phyloP scores from a whole-genome alignment of 2,329 filamentous ascomycete species.

The Penicillium sp. region DNA sequence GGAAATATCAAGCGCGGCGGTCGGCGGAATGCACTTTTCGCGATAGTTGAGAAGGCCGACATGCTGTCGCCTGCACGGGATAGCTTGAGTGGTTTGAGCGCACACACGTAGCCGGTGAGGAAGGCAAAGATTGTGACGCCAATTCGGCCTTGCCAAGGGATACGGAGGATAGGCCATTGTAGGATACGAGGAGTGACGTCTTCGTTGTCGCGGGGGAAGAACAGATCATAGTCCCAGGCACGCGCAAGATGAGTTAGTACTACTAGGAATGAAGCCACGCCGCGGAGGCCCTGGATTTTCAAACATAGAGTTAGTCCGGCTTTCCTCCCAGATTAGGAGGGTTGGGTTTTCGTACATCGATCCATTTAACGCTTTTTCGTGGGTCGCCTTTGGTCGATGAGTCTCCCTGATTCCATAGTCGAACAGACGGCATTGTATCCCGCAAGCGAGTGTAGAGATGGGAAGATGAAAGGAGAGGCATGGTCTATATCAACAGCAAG shows the following conservation, averaged over 20 bases:
- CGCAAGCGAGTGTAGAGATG: constrained; percentile 19
- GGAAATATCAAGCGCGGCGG: constrained; percentile 53
- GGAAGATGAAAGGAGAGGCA: constrained; percentile 10
- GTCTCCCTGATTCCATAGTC: constrained; percentile 21
- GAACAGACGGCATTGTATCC: constrained; percentile 15
- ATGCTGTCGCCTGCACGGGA: constrained; percentile 47
- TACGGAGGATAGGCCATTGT: constrained; percentile 54
- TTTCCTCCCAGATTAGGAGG: too few species aligned
- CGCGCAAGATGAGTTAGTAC: constrained; percentile 53
- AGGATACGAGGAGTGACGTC: constrained; percentile 46
- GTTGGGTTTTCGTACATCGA: constrained; percentile 60
- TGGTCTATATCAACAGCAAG: background rate
- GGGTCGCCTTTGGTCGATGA: constrained; percentile 32
- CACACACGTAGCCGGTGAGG: constrained; percentile 56
- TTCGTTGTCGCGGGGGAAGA: constrained; percentile 48
- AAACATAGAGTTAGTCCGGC: too few species aligned
- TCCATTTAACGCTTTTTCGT: constrained; percentile 54
- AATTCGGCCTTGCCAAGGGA: constrained; percentile 55
- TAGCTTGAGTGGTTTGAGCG: constrained; percentile 54
- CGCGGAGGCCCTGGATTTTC: constrained; percentile 48
- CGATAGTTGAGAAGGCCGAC: constrained; percentile 48
- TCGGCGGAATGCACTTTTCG: constrained; percentile 55
- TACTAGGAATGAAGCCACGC: constrained; percentile 54
- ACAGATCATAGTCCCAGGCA: constrained; percentile 53
- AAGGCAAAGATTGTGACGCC: constrained; percentile 58